Evolutionary conservation across 345 rosid genomes (phyloP), one percentile per base, ranked within the genome.

Genomic region (Salix brachista): DNA sequence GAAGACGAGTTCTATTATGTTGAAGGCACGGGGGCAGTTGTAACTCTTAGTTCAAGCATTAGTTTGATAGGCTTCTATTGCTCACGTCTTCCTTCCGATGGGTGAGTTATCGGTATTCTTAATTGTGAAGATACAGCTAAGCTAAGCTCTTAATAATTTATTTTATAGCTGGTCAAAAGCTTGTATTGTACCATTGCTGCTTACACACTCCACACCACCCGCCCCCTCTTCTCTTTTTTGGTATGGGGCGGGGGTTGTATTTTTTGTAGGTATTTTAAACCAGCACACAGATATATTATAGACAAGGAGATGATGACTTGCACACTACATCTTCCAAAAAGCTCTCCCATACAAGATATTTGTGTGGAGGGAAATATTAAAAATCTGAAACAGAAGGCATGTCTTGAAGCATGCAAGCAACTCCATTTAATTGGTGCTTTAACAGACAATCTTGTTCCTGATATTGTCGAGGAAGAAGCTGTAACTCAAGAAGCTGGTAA

Each of bases 31-130:
- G 89, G 89, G 5, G 94, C 98, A 69, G 76, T 73, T 30, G 90
- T 84, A 37, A 90, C 87, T 42, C 89, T 87, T 56, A 58, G 80
- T 80, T 91, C 97, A 34, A 90, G 98, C 30, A 88, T 93, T 67
- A 23, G 69, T 56, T 82, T 95, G 87, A 74, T 95, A 75, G 65
- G 90, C 83, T 90, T 87, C 70, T 96, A 93, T 77, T 96, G 99
- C 85, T 91, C 98, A 8, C 86, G 91, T 50, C 94, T 93, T 62
- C 99, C 97, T 78, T 92, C 94, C 32, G 99, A 96, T 62, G 86
- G 88, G 98, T 96, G 73, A 79, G 91, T 88, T 67, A 72, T 32
- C 36, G 61, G 67, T 36, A 72, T 74, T 50, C 69, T 42, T 75
- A 48, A 37, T 41, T 65, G 21, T 44, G 6, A 16, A 58, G 23